phyloP scores from a whole-genome alignment of 2,329 filamentous ascomycete species.

The Stemphylium beticola region DNA sequence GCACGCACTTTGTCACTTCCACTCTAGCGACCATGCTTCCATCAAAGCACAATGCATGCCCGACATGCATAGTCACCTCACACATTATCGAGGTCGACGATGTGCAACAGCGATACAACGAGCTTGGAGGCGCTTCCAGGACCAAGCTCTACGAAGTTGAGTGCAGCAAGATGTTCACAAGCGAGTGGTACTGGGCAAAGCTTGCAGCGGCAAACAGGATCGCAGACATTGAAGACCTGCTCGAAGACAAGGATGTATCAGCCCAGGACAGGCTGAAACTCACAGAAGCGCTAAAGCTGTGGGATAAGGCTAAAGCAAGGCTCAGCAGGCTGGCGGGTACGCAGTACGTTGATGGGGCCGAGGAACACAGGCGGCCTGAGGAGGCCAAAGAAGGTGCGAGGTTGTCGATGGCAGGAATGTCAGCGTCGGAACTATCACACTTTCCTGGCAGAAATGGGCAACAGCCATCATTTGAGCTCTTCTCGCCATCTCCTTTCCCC shows the following conservation, averaged over 20 bases:
- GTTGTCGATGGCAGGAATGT: conserved; percentile 5
- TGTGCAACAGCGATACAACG: conserved; percentile 1
- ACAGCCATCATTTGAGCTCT: conserved; percentile 1
- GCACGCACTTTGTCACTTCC: neutral
- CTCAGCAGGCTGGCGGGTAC: conserved; percentile 18
- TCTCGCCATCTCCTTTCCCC: too few species aligned
- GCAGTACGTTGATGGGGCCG: conserved; percentile 6
- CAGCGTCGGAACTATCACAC: neutral
- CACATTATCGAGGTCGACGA: neutral
- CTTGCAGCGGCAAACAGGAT: conserved; percentile 12
- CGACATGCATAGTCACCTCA: conserved; percentile 7
- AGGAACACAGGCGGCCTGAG: conserved; percentile 10
- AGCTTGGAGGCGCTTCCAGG: conserved; percentile 10
- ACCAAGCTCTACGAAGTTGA: neutral
- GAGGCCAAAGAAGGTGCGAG: conserved; percentile 11
- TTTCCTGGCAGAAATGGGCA: neutral
- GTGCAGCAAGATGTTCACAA: conserved; percentile 2
- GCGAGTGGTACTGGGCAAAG: conserved; percentile 13
- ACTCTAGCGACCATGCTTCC: neutral
- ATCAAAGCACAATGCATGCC: neutral
- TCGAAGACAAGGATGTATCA: neutral
- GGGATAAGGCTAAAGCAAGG: conserved; percentile 11
- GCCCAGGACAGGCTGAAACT: conserved; percentile 4
- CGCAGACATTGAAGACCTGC: conserved; percentile 3
- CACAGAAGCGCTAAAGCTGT: conserved; percentile 9